Base-by-base conservation (phyloP, 1,139 yeast genomes). In the Sugiyamaella xylanicola region DNA sequence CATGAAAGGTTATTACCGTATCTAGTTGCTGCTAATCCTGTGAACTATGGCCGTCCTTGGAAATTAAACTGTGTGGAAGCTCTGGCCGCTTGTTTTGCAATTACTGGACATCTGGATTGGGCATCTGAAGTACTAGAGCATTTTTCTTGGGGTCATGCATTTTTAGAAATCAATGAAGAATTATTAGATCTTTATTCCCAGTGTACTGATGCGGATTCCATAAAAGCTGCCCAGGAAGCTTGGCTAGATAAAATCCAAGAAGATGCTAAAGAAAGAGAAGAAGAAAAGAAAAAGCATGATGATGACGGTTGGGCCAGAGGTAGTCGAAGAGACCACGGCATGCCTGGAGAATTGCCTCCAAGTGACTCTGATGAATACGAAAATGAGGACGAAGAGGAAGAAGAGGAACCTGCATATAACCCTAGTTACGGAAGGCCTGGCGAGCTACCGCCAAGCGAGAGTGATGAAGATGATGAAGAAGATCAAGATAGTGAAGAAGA, bases 31-130 rank as follows among this genome's bases (percentile, higher is more conserved):
- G 97, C 98, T 0, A 93, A 93, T 68, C 95, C 97, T 17, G 98
- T 95, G 9, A 93, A 93, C 70, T 95, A 95, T 66, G 99, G 99
- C 2, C 81, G 89, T 64, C 98, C 99, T 0, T 92, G 98, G 99
- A 82, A 85, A 65, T 75, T 93, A 56, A 93, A 95, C 70, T 93
- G 99, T 72, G 99, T 91, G 7, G 99, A 93, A 68, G 99, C 99
- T 0, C 73, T 95, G 43, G 99, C 99, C 0, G 99, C 99, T 0
- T 90, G 97, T 68, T 87, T 93, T 68, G 97, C 97, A 1, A 92
- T 93, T 59, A 93, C 91, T 0, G 99, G 98, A 0, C 93, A 85
- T 63, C 74, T 76, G 49, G 98, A 92, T 63, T 90, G 95, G 95
- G 99, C 99, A 0, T 82, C 79, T 41, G 78, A 82, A 60, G 77